Percentiles rank a stretch among this genome's conserved stretches.
Evolutionary conservation across 805 yeast genomes (phyloP).

Genomic region (Scheffersomyces amazonensis): DNA sequence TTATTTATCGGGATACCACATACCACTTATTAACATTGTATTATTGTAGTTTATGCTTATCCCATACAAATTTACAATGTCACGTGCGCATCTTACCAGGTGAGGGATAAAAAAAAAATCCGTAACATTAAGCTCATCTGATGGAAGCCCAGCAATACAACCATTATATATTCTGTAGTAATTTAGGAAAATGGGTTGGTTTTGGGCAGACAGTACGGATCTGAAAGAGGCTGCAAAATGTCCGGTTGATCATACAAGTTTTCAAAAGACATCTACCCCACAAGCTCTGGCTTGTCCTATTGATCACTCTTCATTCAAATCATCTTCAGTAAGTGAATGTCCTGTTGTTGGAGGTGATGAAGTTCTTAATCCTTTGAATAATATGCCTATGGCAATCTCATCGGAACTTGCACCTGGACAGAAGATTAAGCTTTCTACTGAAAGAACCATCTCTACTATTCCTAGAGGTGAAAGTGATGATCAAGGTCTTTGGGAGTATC

Average conservation of each 20-base stretch:
- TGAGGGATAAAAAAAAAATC: too few relatives aligned
- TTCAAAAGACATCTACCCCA: neutral
- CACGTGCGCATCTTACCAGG: too few relatives aligned
- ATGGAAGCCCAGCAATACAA: too few relatives aligned
- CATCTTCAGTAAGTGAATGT: slow-evolving; percentile 26
- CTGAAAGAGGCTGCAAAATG: slow-evolving; percentile 18
- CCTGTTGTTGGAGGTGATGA: slow-evolving; percentile 35
- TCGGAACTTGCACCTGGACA: slow-evolving; percentile 77
- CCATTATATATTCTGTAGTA: too few relatives aligned
- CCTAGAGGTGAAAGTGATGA: slow-evolving; percentile 71
- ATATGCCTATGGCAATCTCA: slow-evolving; percentile 78
- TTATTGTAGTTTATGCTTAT: too few relatives aligned
- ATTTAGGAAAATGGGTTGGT: slow-evolving; percentile 70
- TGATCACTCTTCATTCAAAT: slow-evolving; percentile 5
- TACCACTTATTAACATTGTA: too few relatives aligned
- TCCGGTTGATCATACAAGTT: slow-evolving; percentile 38
- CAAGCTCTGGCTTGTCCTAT: slow-evolving; percentile 10
- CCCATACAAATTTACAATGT: too few relatives aligned
- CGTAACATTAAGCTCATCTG: too few relatives aligned
- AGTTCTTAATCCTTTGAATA: slow-evolving; percentile 74
- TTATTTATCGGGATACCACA: too few relatives aligned
- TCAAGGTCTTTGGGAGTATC: slow-evolving; percentile 95
- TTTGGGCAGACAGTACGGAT: slow-evolving; percentile 61
- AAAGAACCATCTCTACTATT: slow-evolving; percentile 77
- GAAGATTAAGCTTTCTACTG: slow-evolving; percentile 71